These are phyloP conservation scores for Globisporangium cederbergense DNA, from an alignment of 352 stramenopile genomes.

Conservation along the genomic window DNA sequence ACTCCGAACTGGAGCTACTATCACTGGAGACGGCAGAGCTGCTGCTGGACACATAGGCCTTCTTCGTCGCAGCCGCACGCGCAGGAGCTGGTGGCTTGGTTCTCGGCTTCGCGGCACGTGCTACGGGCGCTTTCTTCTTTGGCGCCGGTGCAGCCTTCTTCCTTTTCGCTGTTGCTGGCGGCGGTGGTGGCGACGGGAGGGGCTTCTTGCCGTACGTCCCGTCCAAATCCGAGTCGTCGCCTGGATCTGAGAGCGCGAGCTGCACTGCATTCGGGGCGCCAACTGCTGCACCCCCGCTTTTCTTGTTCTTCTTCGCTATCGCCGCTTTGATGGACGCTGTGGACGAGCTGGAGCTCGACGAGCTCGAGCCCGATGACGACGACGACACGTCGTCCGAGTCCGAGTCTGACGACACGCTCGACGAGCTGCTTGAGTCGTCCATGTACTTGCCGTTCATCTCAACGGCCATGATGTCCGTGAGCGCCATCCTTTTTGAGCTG, in stretches of 20 bases:
- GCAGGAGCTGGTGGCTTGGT: conserved; percentile 27
- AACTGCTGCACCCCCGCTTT: not conserved
- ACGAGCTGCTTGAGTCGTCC: conserved; percentile 72
- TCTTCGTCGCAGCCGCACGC: conserved; percentile 27
- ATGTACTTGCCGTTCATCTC: conserved; percentile 73
- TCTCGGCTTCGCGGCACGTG: conserved; percentile 16
- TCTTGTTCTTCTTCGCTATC: conserved; percentile 12
- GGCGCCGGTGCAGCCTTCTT: conserved; percentile 13
- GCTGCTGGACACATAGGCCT: conserved; percentile 39
- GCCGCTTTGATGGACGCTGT: conserved; percentile 8
- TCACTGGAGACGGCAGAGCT: conserved; percentile 37
- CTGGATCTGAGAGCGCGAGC: conserved; percentile 23
- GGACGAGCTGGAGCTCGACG: conserved; percentile 20
- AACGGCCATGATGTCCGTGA: conserved; percentile 72
- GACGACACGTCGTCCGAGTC: conserved; percentile 42
- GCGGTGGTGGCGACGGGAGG: conserved; percentile 18
- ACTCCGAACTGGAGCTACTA: conserved; percentile 56
- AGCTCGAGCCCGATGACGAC: conserved; percentile 27
- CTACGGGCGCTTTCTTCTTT: conserved; percentile 17
- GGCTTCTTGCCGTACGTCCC: conserved; percentile 22
- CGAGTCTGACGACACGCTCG: conserved; percentile 70
- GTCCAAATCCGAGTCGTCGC: conserved; percentile 32
- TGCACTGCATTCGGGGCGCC: conserved; percentile 5
- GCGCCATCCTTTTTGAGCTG: conserved; percentile 64
- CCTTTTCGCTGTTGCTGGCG: conserved; percentile 14